Percentiles rank a stretch among this genome's conserved stretches.
phyloP scores from a whole-genome alignment of 2,329 filamentous ascomycete genomes.

The Cladophialophora psammophila region DNA sequence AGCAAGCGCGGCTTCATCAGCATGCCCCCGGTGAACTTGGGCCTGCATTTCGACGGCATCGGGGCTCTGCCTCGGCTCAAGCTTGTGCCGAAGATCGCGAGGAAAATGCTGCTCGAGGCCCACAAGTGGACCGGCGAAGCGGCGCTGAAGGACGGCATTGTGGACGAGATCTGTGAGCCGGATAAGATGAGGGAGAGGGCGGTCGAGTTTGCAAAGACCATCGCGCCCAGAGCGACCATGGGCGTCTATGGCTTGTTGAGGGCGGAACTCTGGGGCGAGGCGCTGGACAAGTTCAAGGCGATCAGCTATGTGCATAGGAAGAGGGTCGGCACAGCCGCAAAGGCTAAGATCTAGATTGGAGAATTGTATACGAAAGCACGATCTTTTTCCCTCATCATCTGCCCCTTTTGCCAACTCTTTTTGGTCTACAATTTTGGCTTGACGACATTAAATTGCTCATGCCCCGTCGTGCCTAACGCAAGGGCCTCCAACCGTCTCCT shows the following conservation, averaged over 20 bases:
- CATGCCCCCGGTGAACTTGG: slow-evolving; percentile 63
- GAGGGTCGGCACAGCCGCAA: slow-evolving; percentile 51
- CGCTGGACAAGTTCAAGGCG: slow-evolving; percentile 57
- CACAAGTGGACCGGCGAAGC: slow-evolving; percentile 62
- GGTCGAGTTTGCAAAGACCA: slow-evolving; percentile 53
- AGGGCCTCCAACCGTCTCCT: slow-evolving; percentile 36
- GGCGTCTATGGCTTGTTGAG: slow-evolving; percentile 60
- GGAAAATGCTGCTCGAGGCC: slow-evolving; percentile 64
- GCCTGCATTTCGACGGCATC: slow-evolving; percentile 64
- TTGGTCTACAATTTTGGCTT: slow-evolving; percentile 34
- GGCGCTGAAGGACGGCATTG: slow-evolving; percentile 61
- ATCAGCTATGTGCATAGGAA: slow-evolving; percentile 64
- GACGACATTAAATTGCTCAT: slow-evolving; percentile 29
- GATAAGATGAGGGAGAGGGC: slow-evolving; percentile 58
- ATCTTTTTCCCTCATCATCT: not conserved
- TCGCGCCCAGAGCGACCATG: slow-evolving; percentile 49
- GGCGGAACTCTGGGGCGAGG: slow-evolving; percentile 63
- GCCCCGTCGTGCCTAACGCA: slow-evolving; percentile 33
- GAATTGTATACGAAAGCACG: slow-evolving; percentile 15
- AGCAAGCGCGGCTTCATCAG: slow-evolving; percentile 55
- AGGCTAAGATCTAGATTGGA: slow-evolving; percentile 55
- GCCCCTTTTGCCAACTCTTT: not conserved
- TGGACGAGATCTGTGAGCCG: slow-evolving; percentile 60
- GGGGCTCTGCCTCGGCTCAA: slow-evolving; percentile 61
- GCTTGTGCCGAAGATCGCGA: slow-evolving; percentile 58